Evolutionary conservation across 2,329 filamentous ascomycete genomes (phyloP), one percentile per base, ranked within the genome.

Genomic region (Fusarium chaquense): DNA sequence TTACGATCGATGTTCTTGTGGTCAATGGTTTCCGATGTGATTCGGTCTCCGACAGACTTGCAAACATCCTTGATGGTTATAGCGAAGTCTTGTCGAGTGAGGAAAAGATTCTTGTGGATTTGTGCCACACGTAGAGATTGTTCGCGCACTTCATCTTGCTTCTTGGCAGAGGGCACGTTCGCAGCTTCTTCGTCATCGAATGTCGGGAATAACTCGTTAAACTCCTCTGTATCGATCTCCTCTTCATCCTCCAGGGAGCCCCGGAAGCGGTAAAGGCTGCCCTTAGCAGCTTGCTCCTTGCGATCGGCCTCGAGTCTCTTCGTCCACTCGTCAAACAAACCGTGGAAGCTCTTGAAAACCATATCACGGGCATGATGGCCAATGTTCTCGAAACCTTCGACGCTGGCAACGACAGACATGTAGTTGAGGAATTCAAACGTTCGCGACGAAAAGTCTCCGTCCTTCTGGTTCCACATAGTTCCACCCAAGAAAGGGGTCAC

Each of bases 291-390:
- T 71, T 92, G 89, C 47, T 92, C 88, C 73, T 90, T 89, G 73
- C 93, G 91, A 69, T 98, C 94, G 22, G 89, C 84, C 55, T 91
- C 87, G 3, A 97, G 86, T 75, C 91, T 91, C 52, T 87, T 86
- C 71, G 89, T 92, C 94, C 95, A 99, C 52, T 94, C 86, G 18
- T 89, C 82, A 75, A 94, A 97, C 74, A 97, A 90, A 18, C 83
- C 83, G 54, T 92, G 87, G 65, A 98, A 89, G 20, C 89, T 85
- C 70, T 87, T 85, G 57, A 91, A 89, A 3, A 95, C 78, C 11
- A 85, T 79, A 30, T 86, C 82, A 26, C 88, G 85, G 15, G 84
- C 78, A 50, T 78, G 70, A 4, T 74, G 60, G 43, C 81, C 71
- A 52, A 88, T 77, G 64, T 78, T 78, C 40, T 78, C 70, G 1